phyloP scores from a whole-genome alignment of 352 stramenopile species.

The Globisporangium nodosum region DNA sequence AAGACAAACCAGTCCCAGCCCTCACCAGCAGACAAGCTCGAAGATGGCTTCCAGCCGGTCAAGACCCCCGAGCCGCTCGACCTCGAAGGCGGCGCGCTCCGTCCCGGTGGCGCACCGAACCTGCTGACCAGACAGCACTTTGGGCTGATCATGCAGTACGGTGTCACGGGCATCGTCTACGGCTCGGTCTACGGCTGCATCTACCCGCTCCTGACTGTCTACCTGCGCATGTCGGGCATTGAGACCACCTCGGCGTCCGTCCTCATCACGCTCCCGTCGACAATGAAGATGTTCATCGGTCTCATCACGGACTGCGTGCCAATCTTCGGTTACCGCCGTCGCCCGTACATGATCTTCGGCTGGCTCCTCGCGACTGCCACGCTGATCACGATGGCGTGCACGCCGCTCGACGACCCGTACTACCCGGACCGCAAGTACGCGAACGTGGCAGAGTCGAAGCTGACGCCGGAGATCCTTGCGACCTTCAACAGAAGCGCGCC shows the following conservation, averaged over 20 bases:
- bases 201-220: conserved; percentile 1
- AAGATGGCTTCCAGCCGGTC: conserved; percentile 5
- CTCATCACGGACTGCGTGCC: not conserved
- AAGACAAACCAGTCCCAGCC: not conserved
- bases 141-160: conserved; percentile 23
- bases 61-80: conserved; percentile 6
- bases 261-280: conserved; percentile 17
- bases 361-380: conserved; percentile 8
- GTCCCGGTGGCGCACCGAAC: conserved; percentile 15
- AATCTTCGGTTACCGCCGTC: conserved; percentile 11
- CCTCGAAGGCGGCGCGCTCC: conserved; percentile 13
- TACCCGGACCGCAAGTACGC: conserved; percentile 1
- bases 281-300: conserved; percentile 2
- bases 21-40: not conserved
- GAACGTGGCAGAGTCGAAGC: not conserved
- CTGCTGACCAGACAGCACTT: conserved; percentile 14
- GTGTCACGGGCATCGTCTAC: conserved; percentile 17
- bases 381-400: conserved; percentile 15
- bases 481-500: conserved; percentile 46
- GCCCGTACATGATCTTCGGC: conserved; percentile 26
- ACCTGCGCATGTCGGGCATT: conserved; percentile 20
- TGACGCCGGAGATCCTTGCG: conserved; percentile 34
- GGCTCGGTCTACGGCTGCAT: conserved; percentile 12
- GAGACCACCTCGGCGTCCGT: conserved; percentile 12
- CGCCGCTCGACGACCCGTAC: conserved; percentile 9